Evolutionary conservation across 805 yeast genomes (phyloP), one percentile per base, ranked within the genome.

Genomic region (Candida berthetii): DNA sequence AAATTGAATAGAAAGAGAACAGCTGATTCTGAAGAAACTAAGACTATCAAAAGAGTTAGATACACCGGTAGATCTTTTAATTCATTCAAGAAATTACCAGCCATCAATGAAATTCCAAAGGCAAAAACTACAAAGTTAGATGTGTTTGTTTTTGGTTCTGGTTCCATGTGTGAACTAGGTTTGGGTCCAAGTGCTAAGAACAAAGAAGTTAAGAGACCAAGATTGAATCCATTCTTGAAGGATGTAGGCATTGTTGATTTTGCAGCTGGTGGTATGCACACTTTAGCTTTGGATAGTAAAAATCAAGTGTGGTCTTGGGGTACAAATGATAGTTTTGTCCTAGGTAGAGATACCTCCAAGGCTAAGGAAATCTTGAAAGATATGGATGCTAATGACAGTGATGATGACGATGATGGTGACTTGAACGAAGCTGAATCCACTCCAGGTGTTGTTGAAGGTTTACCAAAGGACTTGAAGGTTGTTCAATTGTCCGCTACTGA

Each of bases 261-360:
- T 54, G 88, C 96, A 1, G 96, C 80, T 20, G 99, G 99, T 39
- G 99, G 99, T 39, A 91, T 93, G 84, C 99, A 93, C 58, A 78
- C 85, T 1, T 58, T 93, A 36, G 97, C 91, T 0, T 64, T 91
- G 39, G 97, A 89, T 57, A 61, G 76, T 32, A 67, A 78, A 15
- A 88, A 88, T 49, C 71, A 76, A 44, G 63, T 93, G n/a, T 93
- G 97, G 96, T 85, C 96, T 3, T 93, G 99, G 99, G 99, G 99
- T 44, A 85, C 86, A 36, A 93, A 93, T 53, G 99, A 93, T 55
- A 81, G 89, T 46, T 88, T 84, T 31, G 97, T 86, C 4, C 69
- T 93, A 35, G 99, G 98, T 16, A 79, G 99, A 60, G 86, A 84
- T 53, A 83, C 93, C 1, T 73, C 86, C 0, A 73, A 65, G 10